Percentiles rank a stretch among this genome's conserved stretches.
phyloP scores from a whole-genome alignment of 495 filamentous ascomycete genomes.

The Aspergillus diversus region DNA sequence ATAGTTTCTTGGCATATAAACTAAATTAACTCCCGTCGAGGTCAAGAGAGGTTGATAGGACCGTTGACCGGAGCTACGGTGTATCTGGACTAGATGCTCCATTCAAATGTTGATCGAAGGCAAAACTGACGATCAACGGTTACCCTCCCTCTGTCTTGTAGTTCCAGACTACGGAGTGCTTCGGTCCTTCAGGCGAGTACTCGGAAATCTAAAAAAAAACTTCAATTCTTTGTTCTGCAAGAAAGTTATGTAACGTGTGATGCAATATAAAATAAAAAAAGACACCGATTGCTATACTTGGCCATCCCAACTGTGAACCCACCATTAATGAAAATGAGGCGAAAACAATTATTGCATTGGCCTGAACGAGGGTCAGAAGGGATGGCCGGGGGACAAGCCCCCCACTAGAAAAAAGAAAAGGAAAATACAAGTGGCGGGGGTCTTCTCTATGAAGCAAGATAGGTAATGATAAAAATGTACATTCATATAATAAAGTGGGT shows the following conservation, averaged over 20 bases:
- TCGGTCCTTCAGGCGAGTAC: too few relatives aligned
- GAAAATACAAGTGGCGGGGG: background rate
- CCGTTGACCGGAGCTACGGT: background rate
- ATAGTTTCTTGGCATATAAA: conserved; percentile 15
- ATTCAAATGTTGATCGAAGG: background rate
- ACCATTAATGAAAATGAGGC: too few relatives aligned
- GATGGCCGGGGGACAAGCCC: too few relatives aligned
- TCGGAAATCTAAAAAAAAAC: too few relatives aligned
- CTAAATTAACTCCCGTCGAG: conserved; percentile 10
- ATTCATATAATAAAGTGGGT: background rate
- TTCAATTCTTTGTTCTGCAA: too few relatives aligned
- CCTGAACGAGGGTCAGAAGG: too few relatives aligned
- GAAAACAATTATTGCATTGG: too few relatives aligned
- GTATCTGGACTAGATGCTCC: conserved; percentile 9
- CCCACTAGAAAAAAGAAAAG: conserved; percentile 14
- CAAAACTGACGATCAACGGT: conserved; percentile 1
- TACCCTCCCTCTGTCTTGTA: background rate
- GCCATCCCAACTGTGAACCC: too few relatives aligned
- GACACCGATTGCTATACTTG: too few relatives aligned
- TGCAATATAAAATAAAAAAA: too few relatives aligned
- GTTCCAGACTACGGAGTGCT: too few relatives aligned
- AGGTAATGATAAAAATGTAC: background rate
- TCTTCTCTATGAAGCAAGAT: background rate
- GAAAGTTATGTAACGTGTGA: too few relatives aligned
- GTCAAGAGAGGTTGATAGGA: conserved; percentile 15